Evolutionary conservation across 805 yeast genomes (phyloP).

Genomic region (Candida nonsorbophila): DNA sequence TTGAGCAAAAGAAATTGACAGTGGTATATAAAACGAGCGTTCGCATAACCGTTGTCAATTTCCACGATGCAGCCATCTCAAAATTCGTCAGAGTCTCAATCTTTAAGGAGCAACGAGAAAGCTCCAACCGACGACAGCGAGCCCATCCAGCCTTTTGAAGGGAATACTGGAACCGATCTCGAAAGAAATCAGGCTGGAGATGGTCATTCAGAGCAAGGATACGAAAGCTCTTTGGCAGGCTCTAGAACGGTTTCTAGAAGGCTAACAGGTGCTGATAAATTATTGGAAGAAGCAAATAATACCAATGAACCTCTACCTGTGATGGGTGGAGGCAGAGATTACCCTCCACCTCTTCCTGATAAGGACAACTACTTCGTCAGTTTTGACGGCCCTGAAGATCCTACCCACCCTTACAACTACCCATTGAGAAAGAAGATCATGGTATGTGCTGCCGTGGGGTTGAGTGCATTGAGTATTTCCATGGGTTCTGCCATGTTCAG

Average conservation of each 20-base stretch:
- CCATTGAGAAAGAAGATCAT: constrained; percentile 23
- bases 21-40: too few relatives aligned
- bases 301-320: constrained; percentile 25
- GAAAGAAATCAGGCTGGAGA: too few relatives aligned
- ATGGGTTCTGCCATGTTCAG: constrained; percentile 86
- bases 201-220: too few relatives aligned
- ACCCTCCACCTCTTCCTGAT: constrained; percentile 58
- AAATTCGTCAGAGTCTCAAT: too few relatives aligned
- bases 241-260: constrained; percentile 17
- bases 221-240: constrained; percentile 16
- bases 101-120: too few relatives aligned
- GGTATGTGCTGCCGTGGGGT: constrained; percentile 21
- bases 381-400: constrained; percentile 76
- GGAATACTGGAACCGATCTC: too few relatives aligned
- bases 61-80: too few relatives aligned
- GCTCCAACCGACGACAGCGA: too few relatives aligned
- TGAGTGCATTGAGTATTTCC: constrained; percentile 40
- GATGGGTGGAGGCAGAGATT: constrained; percentile 66
- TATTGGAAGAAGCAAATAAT: constrained; percentile 20
- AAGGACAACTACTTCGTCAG: constrained; percentile 57
- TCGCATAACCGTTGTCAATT: too few relatives aligned
- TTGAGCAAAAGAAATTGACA: too few relatives aligned
- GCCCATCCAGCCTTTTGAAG: too few relatives aligned
- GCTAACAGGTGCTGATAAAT: constrained; percentile 21
- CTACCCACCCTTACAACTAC: constrained; percentile 80